Percentiles rank a stretch among this genome's conserved stretches.
Evolutionary conservation across 2,329 filamentous ascomycete genomes (phyloP).

Genomic region (Pyrenophora teres): DNA sequence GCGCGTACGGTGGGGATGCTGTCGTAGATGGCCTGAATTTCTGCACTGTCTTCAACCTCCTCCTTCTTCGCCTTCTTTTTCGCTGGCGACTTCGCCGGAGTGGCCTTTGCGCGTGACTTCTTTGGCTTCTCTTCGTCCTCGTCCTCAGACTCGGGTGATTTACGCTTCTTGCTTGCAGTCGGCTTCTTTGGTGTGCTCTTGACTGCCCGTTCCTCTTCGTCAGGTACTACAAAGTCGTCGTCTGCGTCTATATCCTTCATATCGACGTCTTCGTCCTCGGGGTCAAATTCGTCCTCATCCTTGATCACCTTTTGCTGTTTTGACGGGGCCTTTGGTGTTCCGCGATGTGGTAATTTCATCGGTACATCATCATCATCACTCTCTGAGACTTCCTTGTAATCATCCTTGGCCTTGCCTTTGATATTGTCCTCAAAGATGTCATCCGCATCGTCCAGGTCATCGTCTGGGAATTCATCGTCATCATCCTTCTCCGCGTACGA

Average conservation of each 20-base stretch:
- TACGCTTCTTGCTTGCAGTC: constrained; percentile 57
- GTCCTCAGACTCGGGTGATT: constrained; percentile 60
- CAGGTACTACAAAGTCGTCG: constrained; percentile 53
- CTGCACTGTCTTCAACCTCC: constrained; percentile 68
- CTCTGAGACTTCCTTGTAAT: constrained; percentile 65
- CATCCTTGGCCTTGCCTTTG: constrained; percentile 66
- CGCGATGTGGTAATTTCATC: constrained; percentile 39
- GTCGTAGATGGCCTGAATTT: constrained; percentile 82
- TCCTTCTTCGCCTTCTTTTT: constrained; percentile 69
- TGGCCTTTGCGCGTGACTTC: constrained; percentile 53
- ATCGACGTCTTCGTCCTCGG: constrained; percentile 55
- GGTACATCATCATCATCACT: constrained; percentile 40
- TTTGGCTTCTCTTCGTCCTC: constrained; percentile 61
- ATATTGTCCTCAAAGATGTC: constrained; percentile 82
- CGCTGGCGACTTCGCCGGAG: constrained; percentile 55
- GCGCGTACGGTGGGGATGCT: constrained; percentile 82
- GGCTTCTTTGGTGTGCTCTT: constrained; percentile 49
- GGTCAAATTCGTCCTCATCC: constrained; percentile 49
- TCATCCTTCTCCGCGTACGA: constrained; percentile 64
- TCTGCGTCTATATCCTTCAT: constrained; percentile 58
- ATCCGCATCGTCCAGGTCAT: constrained; percentile 64
- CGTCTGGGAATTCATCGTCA: constrained; percentile 56
- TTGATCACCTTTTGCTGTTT: constrained; percentile 54
- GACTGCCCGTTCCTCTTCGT: constrained; percentile 49
- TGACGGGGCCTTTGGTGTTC: constrained; percentile 43